Evolutionary conservation across 2,329 filamentous ascomycete species (phyloP).

Genomic region (Aspergillus awamori): DNA sequence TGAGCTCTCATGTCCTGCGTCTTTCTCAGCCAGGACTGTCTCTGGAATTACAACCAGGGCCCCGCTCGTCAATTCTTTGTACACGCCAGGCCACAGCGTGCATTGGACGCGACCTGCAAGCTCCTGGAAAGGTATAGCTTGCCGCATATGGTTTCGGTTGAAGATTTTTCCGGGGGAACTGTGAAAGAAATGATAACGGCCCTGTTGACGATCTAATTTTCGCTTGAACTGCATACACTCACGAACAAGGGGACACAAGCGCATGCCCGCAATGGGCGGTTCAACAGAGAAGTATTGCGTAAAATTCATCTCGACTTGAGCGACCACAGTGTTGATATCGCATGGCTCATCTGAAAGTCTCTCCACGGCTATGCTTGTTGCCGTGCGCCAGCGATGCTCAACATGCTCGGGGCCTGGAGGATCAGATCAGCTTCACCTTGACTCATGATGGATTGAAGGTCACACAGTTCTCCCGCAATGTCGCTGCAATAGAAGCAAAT

Average conservation of each 20-base stretch:
- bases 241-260: conserved; percentile 14
- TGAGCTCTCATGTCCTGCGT: neutral
- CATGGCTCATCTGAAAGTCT: neutral
- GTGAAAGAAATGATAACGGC: conserved; percentile 19
- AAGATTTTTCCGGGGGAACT: conserved; percentile 4
- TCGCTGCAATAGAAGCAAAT: neutral
- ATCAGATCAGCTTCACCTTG: neutral
- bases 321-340: neutral
- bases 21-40: neutral
- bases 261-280: neutral
- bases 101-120: neutral
- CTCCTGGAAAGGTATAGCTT: neutral
- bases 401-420: conserved; percentile 17
- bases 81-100: conserved; percentile 21
- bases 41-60: neutral
- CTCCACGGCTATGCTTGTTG: conserved; percentile 20
- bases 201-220: conserved; percentile 24
- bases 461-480: conserved; percentile 11
- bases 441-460: neutral
- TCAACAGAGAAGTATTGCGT: neutral
- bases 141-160: conserved; percentile 13
- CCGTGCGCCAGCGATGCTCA: conserved; percentile 23
- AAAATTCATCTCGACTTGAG: conserved; percentile 9
- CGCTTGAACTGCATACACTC: conserved; percentile 24
- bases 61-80: neutral